Evolutionary conservation across 176 grass and related monocot genomes (phyloP).

Genomic region (Ananas comosus): DNA sequence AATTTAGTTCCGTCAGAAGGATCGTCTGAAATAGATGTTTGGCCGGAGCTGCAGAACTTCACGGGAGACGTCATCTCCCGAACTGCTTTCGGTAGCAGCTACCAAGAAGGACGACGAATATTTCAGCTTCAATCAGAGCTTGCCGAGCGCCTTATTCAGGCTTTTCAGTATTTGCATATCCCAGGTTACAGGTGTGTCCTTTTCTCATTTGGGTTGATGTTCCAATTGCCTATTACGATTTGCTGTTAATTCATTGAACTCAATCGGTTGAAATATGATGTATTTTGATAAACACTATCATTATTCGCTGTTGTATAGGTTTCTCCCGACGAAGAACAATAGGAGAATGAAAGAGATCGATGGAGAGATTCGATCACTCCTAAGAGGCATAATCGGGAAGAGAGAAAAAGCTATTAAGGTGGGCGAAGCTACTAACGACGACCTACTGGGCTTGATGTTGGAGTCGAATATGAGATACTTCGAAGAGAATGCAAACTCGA

Average conservation of each 20-base stretch:
- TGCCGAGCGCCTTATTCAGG: slow-evolving; percentile 21
- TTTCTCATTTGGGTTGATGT: not conserved
- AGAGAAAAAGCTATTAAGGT: slow-evolving; percentile 33
- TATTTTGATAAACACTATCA: not conserved
- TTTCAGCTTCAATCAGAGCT: slow-evolving; percentile 45
- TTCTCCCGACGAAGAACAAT: slow-evolving; percentile 56
- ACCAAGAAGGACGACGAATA: slow-evolving; percentile 30
- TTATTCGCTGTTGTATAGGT: slow-evolving; percentile 19
- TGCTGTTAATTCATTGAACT: not conserved
- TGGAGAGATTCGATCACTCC: slow-evolving; percentile 28
- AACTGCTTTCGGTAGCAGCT: slow-evolving; percentile 41
- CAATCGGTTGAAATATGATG: not conserved
- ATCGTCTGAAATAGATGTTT: slow-evolving; percentile 32
- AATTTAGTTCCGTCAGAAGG: slow-evolving; percentile 12
- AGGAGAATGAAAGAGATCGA: slow-evolving; percentile 38
- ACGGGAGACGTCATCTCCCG: slow-evolving; percentile 57
- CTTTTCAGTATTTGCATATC: slow-evolving; percentile 23
- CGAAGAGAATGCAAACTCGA: slow-evolving; percentile 21
- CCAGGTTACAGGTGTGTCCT: slow-evolving; percentile 38
- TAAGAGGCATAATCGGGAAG: slow-evolving; percentile 50
- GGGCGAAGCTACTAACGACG: slow-evolving; percentile 30
- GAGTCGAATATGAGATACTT: slow-evolving; percentile 48
- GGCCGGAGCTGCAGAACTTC: slow-evolving; percentile 36
- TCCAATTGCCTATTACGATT: slow-evolving; percentile 1
- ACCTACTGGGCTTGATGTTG: slow-evolving; percentile 59